Percentiles rank a stretch among this genome's conserved stretches.
These are phyloP conservation scores for Colletotrichum zoysiae DNA, from an alignment of 2,329 filamentous ascomycete species.

Conservation along the genomic window DNA sequence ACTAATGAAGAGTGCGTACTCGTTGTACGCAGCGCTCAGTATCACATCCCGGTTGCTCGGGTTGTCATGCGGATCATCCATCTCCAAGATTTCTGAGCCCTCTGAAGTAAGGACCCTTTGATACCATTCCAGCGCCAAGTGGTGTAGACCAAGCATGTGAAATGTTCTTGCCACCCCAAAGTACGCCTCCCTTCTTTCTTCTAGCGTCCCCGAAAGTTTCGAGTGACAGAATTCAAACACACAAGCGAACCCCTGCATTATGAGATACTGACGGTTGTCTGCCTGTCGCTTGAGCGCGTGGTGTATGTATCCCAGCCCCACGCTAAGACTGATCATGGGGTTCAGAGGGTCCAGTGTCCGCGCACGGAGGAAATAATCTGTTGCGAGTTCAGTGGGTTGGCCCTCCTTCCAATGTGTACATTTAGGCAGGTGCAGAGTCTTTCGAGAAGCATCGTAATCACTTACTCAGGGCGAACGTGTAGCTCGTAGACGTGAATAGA, in stretches of 20 bases:
- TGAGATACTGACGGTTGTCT: conserved; percentile 89
- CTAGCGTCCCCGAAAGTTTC: conserved; percentile 55
- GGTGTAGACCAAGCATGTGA: conserved; percentile 59
- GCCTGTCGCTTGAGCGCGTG: conserved; percentile 90
- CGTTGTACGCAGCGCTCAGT: conserved; percentile 37
- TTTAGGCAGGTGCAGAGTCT: background rate
- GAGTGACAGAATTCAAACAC: conserved; percentile 79
- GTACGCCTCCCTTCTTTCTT: conserved; percentile 78
- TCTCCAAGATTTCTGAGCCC: conserved; percentile 1
- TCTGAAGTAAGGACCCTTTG: conserved; percentile 27
- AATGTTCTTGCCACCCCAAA: conserved; percentile 85
- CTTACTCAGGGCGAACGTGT: conserved; percentile 82
- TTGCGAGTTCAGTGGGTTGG: background rate
- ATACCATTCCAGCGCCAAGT: conserved; percentile 42
- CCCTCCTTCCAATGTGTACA: background rate
- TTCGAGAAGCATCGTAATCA: conserved; percentile 27
- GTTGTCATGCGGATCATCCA: conserved; percentile 2
- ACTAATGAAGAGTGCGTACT: conserved; percentile 47
- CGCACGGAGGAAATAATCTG: conserved; percentile 86
- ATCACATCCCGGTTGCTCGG: conserved; percentile 30
- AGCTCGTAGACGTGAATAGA: conserved; percentile 84
- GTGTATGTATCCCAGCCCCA: conserved; percentile 88
- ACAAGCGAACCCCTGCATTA: conserved; percentile 87
- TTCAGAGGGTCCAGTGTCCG: conserved; percentile 81
- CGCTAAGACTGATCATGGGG: conserved; percentile 81